phyloP scores from a whole-genome alignment of 2,329 filamentous ascomycete genomes.

The Monosporascus sp. region DNA sequence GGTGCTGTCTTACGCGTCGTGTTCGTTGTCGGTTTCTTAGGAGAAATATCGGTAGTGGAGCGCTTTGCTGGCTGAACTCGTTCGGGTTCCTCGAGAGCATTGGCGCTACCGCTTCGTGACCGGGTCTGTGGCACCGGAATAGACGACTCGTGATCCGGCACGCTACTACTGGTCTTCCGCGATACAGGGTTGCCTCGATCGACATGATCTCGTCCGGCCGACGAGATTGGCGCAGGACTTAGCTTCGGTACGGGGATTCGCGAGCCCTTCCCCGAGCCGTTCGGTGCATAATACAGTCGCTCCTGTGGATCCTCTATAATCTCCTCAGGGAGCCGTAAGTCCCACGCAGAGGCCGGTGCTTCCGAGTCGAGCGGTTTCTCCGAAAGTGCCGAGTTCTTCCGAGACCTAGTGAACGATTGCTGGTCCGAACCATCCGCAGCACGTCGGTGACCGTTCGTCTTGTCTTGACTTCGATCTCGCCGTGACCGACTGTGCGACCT shows the following conservation, averaged over 20 bases:
- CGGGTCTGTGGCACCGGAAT: constrained; percentile 58
- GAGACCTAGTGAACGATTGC: constrained; percentile 26
- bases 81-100: constrained; percentile 46
- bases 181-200: constrained; percentile 67
- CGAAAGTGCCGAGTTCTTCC: constrained; percentile 34
- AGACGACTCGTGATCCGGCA: constrained; percentile 50
- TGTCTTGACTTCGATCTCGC: constrained; percentile 38
- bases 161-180: constrained; percentile 53
- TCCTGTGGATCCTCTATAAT: constrained; percentile 56
- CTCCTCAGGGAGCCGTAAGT: constrained; percentile 73
- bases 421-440: constrained; percentile 27
- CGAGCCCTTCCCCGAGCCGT: constrained; percentile 57
- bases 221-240: constrained; percentile 71
- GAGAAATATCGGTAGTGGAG: constrained; percentile 44
- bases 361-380: constrained; percentile 8
- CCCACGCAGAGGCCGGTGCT: constrained; percentile 53
- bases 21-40: constrained; percentile 42
- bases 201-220: constrained; percentile 47
- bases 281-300: constrained; percentile 42
- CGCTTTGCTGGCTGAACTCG: constrained; percentile 31
- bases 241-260: constrained; percentile 81
- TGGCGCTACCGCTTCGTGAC: constrained; percentile 64
- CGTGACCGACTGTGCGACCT: constrained; percentile 47
- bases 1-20: constrained; percentile 41
- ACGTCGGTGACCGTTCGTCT: constrained; percentile 26